Evolutionary conservation across 2,329 filamentous ascomycete species (phyloP), one percentile per base, ranked within the genome.

Genomic region (Calonectria leucothoes): DNA sequence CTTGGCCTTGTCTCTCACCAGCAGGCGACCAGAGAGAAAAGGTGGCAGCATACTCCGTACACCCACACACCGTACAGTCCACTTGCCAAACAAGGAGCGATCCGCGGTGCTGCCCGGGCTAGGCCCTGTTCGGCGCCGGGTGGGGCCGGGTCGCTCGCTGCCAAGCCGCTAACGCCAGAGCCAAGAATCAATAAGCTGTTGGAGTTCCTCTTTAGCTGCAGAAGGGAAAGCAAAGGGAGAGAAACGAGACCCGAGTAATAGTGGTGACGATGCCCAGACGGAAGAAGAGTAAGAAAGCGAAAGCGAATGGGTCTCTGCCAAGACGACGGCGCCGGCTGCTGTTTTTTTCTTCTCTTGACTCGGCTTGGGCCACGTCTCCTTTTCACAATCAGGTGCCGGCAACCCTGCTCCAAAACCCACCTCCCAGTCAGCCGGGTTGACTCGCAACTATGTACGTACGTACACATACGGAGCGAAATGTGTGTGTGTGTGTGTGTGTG

Each of bases 151-250:
- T n/a, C 27, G 45, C 20, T 67, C 10, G 27, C 33, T 64, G 69
- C 69, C 69, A 71, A 71, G 69, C 31, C 69, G 64, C 69, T 71
- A 71, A 49, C 27, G 12, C n/a, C n/a, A 48, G 52, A 71, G 69
- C 69, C 69, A 71, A 71, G 69, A 39, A 51, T 59, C 61, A 66
- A 71, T 65, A 66, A 66, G 69, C 69, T 66, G 69, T 70, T 70
- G 37, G 49, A 25, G 59, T 64, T 45, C 25, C 33, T 29, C 6
- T 29, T 68, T n/a, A 52, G n/a, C 29, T 37, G 42, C 39, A 55
- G 52, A 37, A 37, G 37, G 20, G n/a, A 33, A 49, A 37, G 31
- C n/a, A 42, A 39, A 61, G 55, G 55, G 52, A 59, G 52, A 23
- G 52, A 59, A 31, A 23, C 15, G 52, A 25, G 33, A 27, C 20